Base-by-base conservation (phyloP, 208 protist species). In the Vickermania ingenoplastis region DNA sequence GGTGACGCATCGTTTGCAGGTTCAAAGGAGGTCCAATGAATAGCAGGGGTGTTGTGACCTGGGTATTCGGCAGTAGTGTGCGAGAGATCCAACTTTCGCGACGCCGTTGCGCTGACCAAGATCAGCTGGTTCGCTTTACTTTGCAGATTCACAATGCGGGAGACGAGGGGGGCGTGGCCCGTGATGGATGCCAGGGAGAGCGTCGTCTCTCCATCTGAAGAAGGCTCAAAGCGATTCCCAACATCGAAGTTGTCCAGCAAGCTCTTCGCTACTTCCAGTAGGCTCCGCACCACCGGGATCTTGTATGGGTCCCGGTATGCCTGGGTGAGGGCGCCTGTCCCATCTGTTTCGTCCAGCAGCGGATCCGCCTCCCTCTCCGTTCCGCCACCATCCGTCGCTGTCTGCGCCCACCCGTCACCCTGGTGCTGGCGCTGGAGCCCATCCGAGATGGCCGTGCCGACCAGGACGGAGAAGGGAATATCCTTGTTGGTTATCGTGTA, bases 161-260 rank as follows among this genome's bases (percentile, higher is more conserved):
- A 49, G 36, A 92, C 77, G 50, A 89, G 59, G 5, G 69, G 63
- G 41, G 74, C 76, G 56, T 81, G 61, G 27, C 79, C 80, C 30
- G 86, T 71, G 13, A 58, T 61, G 14, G 81, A 81, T 0, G 85
- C 85, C 14, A 92, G 50, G 2, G 71, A 73, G 11, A 92, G 58
- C 3, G 85, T 75, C 14, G 77, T 89, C 62, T 89, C 72, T 1
- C 69, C 69, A 62, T 82, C 77, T 1, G 31, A 49, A 31, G 63
- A 30, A 56, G 71, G 36, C 49, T 31, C 50, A 54, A 17, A 26
- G 23, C 50, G 50, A 7, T 54, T 54, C 36, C 36, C 36, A 17
- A 45, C 17, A 45, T 45, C 36, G 17, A 45, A 45, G 36, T 45
- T 45, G 36, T 45, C 36, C 21, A 75, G 45, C 30, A 75, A 41